Evolutionary conservation across 2,329 filamentous ascomycete genomes (phyloP).

Genomic region (Talaromyces atroroseus): DNA sequence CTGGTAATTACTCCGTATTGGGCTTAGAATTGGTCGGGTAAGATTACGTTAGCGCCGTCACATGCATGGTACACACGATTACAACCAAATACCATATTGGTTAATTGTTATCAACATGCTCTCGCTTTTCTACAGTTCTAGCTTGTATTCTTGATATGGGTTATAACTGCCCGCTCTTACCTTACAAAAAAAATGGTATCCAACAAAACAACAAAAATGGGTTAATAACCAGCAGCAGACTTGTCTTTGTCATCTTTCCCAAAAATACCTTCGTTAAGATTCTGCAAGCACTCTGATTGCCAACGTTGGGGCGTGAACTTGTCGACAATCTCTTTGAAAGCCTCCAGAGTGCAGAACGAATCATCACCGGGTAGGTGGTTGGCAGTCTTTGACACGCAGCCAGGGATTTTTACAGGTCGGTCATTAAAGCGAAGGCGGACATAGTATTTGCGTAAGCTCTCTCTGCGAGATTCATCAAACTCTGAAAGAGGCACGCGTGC

Average conservation of each 20-base stretch:
- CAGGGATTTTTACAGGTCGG: conserved; percentile 70
- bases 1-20: neutral
- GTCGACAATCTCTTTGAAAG: conserved; percentile 90
- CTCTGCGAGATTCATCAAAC: conserved; percentile 24
- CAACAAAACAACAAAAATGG: neutral
- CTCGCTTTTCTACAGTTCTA: neutral
- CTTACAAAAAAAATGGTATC: neutral
- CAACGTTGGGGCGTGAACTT: conserved; percentile 80
- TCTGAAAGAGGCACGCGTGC: conserved; percentile 30
- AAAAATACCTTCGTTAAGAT: conserved; percentile 52
- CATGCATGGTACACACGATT: neutral
- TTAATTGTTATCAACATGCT: neutral
- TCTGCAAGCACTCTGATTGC: conserved; percentile 57
- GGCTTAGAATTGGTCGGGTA: neutral
- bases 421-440: conserved; percentile 93
- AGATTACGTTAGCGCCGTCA: neutral
- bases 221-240: conserved; percentile 34
- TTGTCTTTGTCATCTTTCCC: conserved; percentile 38
- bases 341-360: conserved; percentile 82
- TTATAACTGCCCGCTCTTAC: neutral
- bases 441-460: conserved; percentile 60
- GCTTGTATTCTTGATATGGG: neutral
- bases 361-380: conserved; percentile 84
- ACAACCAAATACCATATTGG: neutral
- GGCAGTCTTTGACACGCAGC: conserved; percentile 63